Base-by-base conservation (phyloP, 805 yeast species). In the Metschnikowia aberdeeniae region DNA sequence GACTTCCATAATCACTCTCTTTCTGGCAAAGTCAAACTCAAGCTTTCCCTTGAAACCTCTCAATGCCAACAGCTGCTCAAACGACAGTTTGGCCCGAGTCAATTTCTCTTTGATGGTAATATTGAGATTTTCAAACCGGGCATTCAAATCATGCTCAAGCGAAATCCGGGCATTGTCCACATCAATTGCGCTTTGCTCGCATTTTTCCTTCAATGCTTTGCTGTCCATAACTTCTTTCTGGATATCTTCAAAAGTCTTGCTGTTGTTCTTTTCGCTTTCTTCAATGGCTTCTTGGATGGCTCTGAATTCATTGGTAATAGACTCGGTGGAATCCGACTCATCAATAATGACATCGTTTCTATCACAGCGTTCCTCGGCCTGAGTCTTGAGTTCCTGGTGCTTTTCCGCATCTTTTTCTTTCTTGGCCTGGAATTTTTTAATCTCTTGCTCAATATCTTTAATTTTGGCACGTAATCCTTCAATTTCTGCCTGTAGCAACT, bases 31-130 rank as follows among this genome's bases (percentile, higher is more conserved):
- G 51, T 84, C 84, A 59, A 92, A 83, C 12, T 72, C 72, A 36
- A 93, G 71, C 41, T 75, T 71, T 10, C 97, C 98, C 6, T 76
- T 72, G 60, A 86, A 89, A 3, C 86, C 85, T 63, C 97, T 73
- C 34, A 77, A 67, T 37, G 73, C 76, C 51, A 86, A 63, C 0
- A 89, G 78, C 34, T 72, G 67, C 48, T 78, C 80, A 60, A 86
- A 86, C 5, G 73, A 62, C 42, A 58, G 51, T 26, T 56, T 55
- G 1, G 73, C 73, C 36, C 69, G 62, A 5, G 57, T 51, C 24
- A 66, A 55, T 24, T 59, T 61, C 36, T 62, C 59, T 10, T 55
- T 49, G 13, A 66, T 65, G 2, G 71, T 63, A 28, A 67, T 68
- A 19, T 63, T 55, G 36, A 71, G 55, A 43, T 59, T 62, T 32